Base-by-base conservation (phyloP, 2,329 filamentous ascomycete genomes). In the Aureobasidium sp. region DNA sequence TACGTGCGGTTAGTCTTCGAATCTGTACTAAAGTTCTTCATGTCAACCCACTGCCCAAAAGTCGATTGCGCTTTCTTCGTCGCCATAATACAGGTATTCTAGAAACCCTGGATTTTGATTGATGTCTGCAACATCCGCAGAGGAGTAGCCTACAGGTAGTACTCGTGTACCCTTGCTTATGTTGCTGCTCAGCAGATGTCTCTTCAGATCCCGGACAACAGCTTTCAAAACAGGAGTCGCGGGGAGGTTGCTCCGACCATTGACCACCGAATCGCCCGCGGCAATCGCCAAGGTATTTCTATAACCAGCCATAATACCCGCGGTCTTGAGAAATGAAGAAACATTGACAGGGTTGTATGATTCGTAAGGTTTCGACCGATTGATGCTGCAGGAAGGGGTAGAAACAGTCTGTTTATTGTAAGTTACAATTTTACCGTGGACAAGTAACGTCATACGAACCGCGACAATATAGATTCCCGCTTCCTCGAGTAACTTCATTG, bases 401-500 rank as follows among this genome's bases (percentile, higher is more conserved):
- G 59, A 45, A 22, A 62, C 44, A 8, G 31, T 45, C 52, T 49
- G 27, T 37, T 48, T 12, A 8, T 22, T 24, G 7, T 22, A 27
- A 22, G 33, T 40, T 5, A 17, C 19, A 5, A 15, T 5, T 9
- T 54, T 22, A 12, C 22, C 8, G 7, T n/a, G 29, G 7, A 31
- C 5, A 9, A 19, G 9, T 27, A 17, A 12, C 22, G 35, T 3
- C 29, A 14, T 17, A 45, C 64, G 49, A 3, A 67, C 65, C 33
- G 45, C 31, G 15, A 66, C 35, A 17, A 66, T 64, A 40, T 66
- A 61, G 2, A 66, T 65, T 8, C 64, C 63, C 0, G 64, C 65
- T 24, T 63, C 45, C n/a, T 50, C 64, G 9, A 67, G 52, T n/a
- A 67, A 14, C 22, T 61, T 64, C 65, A 67, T 67, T 9, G 64